A percentile compares a stretch with the other conserved stretches of the same genome.
Conservation (phyloP, 2,329 filamentous ascomycete genomes). For the Cadophora sp. region DNA sequence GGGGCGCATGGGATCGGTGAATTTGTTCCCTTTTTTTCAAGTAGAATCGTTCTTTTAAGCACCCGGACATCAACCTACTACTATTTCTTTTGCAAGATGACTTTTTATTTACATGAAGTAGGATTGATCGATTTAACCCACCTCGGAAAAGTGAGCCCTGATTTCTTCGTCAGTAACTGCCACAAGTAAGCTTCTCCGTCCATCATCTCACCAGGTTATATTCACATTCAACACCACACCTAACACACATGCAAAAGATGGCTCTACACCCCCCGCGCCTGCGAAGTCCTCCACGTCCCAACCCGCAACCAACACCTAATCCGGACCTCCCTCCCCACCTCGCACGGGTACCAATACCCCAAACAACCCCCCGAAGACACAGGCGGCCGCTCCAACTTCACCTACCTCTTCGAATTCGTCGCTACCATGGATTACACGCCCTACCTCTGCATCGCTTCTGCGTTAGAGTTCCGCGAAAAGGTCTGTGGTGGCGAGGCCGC, state of each 20-base stretch:
- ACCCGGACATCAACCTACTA: too few relatives aligned
- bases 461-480: slow-evolving; percentile 73
- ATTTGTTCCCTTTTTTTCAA: background rate
- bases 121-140: slow-evolving; percentile 70
- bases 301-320: slow-evolving; percentile 79
- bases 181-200: slow-evolving; percentile 74
- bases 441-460: slow-evolving; percentile 75
- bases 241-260: slow-evolving; percentile 55
- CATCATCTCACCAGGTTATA: background rate
- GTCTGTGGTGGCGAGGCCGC: slow-evolving; percentile 75
- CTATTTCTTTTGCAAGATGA: background rate
- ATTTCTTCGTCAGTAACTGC: slow-evolving; percentile 88
- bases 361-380: slow-evolving; percentile 47
- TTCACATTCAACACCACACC: background rate
- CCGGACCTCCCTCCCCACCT: slow-evolving; percentile 77
- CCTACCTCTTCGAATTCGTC: slow-evolving; percentile 76
- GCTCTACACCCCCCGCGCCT: slow-evolving; percentile 83
- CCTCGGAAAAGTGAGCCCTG: slow-evolving; percentile 69
- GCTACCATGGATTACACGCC: slow-evolving; percentile 77
- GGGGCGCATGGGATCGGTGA: slow-evolving; percentile 80
- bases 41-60: too few relatives aligned
- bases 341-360: slow-evolving; percentile 69
- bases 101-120: background rate
- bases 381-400: slow-evolving; percentile 58
- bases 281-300: slow-evolving; percentile 82